These are phyloP conservation scores for Stylosanthes scabra DNA, from an alignment of 331 rosid genomes.

Conservation along the genomic window DNA sequence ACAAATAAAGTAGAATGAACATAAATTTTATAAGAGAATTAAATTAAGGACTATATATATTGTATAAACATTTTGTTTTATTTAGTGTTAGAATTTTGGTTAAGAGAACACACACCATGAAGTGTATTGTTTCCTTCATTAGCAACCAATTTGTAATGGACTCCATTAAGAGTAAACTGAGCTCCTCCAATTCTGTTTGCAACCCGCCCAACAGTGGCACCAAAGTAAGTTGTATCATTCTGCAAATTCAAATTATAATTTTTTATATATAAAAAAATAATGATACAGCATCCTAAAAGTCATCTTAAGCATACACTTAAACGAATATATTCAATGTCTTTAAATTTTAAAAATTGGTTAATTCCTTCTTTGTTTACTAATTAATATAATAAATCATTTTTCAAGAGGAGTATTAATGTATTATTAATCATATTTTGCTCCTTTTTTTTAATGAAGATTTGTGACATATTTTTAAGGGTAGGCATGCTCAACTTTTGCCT, in stretches of 20 bases:
- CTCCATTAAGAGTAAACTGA: slow-evolving; percentile 65
- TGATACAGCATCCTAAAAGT: neutral
- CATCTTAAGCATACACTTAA: too few species aligned
- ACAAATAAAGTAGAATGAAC: neutral
- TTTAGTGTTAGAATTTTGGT: neutral
- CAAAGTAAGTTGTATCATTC: slow-evolving; percentile 75
- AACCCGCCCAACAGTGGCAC: slow-evolving; percentile 80
- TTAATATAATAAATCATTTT: too few species aligned
- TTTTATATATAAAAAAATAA: too few species aligned
- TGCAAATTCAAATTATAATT: slow-evolving; percentile 26
- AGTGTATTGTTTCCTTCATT: slow-evolving; percentile 76
- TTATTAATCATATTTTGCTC: too few species aligned
- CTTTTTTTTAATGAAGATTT: too few species aligned
- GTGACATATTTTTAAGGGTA: too few species aligned
- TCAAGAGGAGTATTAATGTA: too few species aligned
- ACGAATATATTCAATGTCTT: too few species aligned
- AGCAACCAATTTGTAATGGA: slow-evolving; percentile 65
- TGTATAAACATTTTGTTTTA: neutral
- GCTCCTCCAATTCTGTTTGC: slow-evolving; percentile 95
- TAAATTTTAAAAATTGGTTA: too few species aligned
- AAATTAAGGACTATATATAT: neutral
- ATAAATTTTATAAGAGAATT: too few species aligned
- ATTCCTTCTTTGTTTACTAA: too few species aligned
- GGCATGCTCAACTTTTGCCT: too few species aligned
- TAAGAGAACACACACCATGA: slow-evolving; percentile 66